Conservation (phyloP, 768 basidiomycete genomes). For the Rhodotorula paludigena region DNA sequence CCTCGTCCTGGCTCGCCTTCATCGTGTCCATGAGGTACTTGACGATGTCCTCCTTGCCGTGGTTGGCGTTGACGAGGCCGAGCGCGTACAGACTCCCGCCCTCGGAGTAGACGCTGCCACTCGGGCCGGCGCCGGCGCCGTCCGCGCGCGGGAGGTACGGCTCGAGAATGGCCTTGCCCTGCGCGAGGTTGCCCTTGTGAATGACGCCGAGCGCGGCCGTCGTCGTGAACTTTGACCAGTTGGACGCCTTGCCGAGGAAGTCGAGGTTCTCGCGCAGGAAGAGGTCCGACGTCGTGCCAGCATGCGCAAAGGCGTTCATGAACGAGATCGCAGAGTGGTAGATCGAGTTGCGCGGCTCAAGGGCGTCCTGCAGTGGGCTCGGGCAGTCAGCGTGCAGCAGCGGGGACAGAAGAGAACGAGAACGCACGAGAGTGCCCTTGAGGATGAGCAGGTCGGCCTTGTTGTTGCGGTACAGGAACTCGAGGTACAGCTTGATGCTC, state of each 20-base stretch:
- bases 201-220: constrained; percentile 96
- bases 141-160: constrained; percentile 73
- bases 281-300: constrained; percentile 91
- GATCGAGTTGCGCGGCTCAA: constrained; percentile 91
- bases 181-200: constrained; percentile 91
- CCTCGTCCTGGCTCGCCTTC: constrained; percentile 67
- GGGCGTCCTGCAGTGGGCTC: constrained; percentile 79
- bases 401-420: background rate
- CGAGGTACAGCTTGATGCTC: constrained; percentile 84
- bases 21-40: constrained; percentile 71
- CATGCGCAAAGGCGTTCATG: constrained; percentile 95
- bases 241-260: constrained; percentile 88
- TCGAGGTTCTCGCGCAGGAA: constrained; percentile 95
- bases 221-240: constrained; percentile 98
- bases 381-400: background rate
- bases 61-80: constrained; percentile 88
- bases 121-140: constrained; percentile 48
- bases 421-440: constrained; percentile 76
- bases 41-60: constrained; percentile 52
- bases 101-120: constrained; percentile 77
- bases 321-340: constrained; percentile 95
- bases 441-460: constrained; percentile 85
- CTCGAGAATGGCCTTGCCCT: constrained; percentile 83
- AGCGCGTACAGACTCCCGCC: constrained; percentile 94
- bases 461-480: constrained; percentile 93